A percentile compares a stretch with the other conserved stretches of the same genome.
Evolutionary conservation across 805 yeast genomes (phyloP).

Genomic region (Candida golubevii): DNA sequence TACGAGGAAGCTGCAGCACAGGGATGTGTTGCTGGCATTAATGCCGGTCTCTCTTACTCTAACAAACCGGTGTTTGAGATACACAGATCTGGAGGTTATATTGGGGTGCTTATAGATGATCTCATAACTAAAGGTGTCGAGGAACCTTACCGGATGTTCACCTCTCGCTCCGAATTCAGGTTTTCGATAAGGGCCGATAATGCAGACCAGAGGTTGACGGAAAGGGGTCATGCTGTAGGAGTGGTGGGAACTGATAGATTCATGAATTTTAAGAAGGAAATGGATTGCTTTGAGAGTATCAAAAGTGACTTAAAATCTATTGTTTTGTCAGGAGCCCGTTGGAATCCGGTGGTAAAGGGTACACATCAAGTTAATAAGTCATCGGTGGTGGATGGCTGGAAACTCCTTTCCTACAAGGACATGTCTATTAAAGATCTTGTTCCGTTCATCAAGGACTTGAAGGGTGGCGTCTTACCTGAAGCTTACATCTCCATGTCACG

Average conservation of each 20-base stretch:
- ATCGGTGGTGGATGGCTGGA: slow-evolving; percentile 55
- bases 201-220: slow-evolving; percentile 84
- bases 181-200: slow-evolving; percentile 89
- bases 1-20: slow-evolving; percentile 99
- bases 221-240: slow-evolving; percentile 60
- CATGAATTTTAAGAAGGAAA: slow-evolving; percentile 43
- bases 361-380: slow-evolving; percentile 43
- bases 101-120: slow-evolving; percentile 93
- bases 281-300: slow-evolving; percentile 39
- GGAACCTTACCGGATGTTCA: slow-evolving; percentile 97
- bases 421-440: slow-evolving; percentile 26
- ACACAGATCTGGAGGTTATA: slow-evolving; percentile 77
- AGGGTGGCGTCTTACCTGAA: slow-evolving; percentile 21
- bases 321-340: slow-evolving; percentile 50
- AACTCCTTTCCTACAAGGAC: slow-evolving; percentile 57
- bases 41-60: slow-evolving; percentile 67
- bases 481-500: slow-evolving; percentile 21
- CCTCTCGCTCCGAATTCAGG: slow-evolving; percentile 92
- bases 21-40: slow-evolving; percentile 92
- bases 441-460: slow-evolving; percentile 24
- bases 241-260: slow-evolving; percentile 62
- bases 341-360: slow-evolving; percentile 53
- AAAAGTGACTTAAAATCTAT: slow-evolving; percentile 43
- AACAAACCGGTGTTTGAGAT: slow-evolving; percentile 46
- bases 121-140: slow-evolving; percentile 91